phyloP scores from a whole-genome alignment of 306 rosid genomes.

The Vigna reflexopilosa region DNA sequence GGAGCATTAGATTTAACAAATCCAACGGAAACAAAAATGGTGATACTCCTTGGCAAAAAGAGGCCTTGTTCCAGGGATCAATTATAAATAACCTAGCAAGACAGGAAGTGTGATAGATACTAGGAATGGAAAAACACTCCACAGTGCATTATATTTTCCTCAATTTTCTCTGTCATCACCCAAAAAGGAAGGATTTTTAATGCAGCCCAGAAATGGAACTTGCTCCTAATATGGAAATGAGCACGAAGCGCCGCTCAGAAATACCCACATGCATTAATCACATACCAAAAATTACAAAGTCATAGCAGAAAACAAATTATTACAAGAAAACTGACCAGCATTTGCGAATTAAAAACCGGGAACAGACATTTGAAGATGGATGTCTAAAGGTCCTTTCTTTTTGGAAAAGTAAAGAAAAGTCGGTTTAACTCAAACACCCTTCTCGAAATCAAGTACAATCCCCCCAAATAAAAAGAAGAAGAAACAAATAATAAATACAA shows the following conservation, averaged over 20 bases:
- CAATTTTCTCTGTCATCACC: conserved; percentile 32
- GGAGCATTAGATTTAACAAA: conserved; percentile 21
- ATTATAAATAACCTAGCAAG: conserved; percentile 18
- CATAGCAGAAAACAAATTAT: conserved; percentile 10
- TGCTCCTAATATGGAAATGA: conserved; percentile 17
- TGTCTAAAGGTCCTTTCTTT: background rate
- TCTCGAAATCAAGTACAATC: background rate
- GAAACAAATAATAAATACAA: background rate
- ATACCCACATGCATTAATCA: conserved; percentile 10
- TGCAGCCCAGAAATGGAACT: conserved; percentile 10
- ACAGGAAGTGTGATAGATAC: background rate
- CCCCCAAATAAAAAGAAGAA: background rate
- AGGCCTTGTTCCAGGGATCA: conserved; percentile 7
- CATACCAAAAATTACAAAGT: background rate
- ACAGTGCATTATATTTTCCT: conserved; percentile 22
- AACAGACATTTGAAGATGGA: conserved; percentile 30
- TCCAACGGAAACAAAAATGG: background rate
- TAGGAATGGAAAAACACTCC: background rate
- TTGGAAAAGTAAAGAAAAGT: background rate
- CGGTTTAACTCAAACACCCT: conserved; percentile 2
- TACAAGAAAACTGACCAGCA: background rate
- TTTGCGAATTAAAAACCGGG: background rate
- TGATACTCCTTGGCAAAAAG: conserved; percentile 10
- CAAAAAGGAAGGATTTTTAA: conserved; percentile 45
- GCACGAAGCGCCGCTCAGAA: background rate